Conservation (phyloP, 306 rosid species). For the Vigna trinervia region DNA sequence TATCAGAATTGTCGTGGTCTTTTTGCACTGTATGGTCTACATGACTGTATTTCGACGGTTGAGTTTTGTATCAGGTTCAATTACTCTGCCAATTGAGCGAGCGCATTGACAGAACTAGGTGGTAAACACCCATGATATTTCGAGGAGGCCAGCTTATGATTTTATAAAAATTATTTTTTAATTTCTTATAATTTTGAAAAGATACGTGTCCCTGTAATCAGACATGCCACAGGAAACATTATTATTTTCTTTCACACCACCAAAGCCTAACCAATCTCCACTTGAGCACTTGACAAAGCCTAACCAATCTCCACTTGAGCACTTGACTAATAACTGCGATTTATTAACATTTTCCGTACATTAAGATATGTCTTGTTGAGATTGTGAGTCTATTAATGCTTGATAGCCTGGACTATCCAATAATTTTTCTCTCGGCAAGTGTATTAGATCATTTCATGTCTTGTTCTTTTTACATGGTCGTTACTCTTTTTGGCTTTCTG, state of each 20-base stretch:
- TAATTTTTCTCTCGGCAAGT: too few species aligned
- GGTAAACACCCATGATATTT: background rate
- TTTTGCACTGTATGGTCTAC: background rate
- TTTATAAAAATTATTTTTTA: background rate
- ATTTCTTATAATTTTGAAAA: background rate
- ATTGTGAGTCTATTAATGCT: background rate
- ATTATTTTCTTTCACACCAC: background rate
- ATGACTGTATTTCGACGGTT: conserved; percentile 13
- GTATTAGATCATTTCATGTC: background rate
- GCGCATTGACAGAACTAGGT: background rate
- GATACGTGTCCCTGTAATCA: background rate
- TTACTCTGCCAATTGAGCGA: conserved; percentile 5
- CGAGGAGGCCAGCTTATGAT: background rate
- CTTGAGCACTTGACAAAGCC: too few species aligned
- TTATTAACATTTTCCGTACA: background rate
- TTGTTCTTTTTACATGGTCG: background rate
- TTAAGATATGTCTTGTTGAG: background rate
- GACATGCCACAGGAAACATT: background rate
- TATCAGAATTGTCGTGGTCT: background rate
- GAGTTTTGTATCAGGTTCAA: background rate
- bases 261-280: background rate
- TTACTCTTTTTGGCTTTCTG: conserved; percentile 15
- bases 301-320: background rate
- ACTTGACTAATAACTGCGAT: background rate
- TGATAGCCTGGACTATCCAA: background rate